phyloP scores from a whole-genome alignment of 2,329 filamentous ascomycete genomes.

The Nigrograna mackinnonii region DNA sequence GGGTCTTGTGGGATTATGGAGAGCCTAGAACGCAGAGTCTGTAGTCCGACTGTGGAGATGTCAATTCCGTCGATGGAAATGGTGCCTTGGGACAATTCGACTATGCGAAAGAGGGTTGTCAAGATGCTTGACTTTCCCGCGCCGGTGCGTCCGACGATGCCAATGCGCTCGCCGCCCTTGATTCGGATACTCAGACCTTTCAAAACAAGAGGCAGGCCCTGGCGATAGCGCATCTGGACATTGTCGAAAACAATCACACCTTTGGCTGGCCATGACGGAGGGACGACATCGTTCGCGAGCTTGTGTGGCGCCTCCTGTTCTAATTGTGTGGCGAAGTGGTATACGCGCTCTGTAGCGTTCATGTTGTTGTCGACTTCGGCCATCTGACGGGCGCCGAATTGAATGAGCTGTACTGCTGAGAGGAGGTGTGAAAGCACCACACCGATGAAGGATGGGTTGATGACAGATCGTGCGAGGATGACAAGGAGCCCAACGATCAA shows the following conservation, averaged over 20 bases:
- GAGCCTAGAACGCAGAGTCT: slow-evolving; percentile 84
- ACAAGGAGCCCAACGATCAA: slow-evolving; percentile 80
- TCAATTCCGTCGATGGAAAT: slow-evolving; percentile 90
- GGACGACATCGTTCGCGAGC: slow-evolving; percentile 81
- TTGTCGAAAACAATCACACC: slow-evolving; percentile 89
- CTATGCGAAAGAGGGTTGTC: slow-evolving; percentile 90
- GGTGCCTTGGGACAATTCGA: slow-evolving; percentile 79
- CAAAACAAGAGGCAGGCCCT: slow-evolving; percentile 86
- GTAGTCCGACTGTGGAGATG: slow-evolving; percentile 84
- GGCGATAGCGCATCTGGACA: slow-evolving; percentile 91
- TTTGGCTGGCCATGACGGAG: slow-evolving; percentile 87
- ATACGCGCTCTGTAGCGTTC: slow-evolving; percentile 94
- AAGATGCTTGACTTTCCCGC: slow-evolving; percentile 96
- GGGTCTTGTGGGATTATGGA: slow-evolving; percentile 99
- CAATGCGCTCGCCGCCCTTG: slow-evolving; percentile 96
- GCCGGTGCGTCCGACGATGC: slow-evolving; percentile 92
- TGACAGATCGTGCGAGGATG: slow-evolving; percentile 69
- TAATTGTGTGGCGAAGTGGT: slow-evolving; percentile 83
- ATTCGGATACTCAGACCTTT: slow-evolving; percentile 92
- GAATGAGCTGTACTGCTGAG: slow-evolving; percentile 94
- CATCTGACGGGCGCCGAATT: slow-evolving; percentile 98
- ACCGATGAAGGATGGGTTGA: slow-evolving; percentile 75
- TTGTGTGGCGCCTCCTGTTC: slow-evolving; percentile 95
- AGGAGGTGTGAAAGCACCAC: slow-evolving; percentile 95
- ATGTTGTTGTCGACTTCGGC: slow-evolving; percentile 99